Evolutionary conservation across 345 rosid species (phyloP).

Genomic region (Hibiscus tridactylites): DNA sequence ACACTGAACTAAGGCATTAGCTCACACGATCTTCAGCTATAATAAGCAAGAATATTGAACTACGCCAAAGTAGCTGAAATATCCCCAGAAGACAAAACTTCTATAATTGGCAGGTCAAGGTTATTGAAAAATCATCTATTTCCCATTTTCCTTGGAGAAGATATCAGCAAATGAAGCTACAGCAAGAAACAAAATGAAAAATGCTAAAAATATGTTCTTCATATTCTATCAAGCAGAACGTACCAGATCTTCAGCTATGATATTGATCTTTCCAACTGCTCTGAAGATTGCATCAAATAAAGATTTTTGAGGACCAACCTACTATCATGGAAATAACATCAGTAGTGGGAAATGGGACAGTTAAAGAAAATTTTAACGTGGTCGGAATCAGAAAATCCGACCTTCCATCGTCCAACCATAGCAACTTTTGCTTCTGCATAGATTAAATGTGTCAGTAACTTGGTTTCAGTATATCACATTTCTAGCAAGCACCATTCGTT

Average conservation of each 20-base stretch:
- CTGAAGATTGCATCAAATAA: slow-evolving; percentile 67
- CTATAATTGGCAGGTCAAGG: background rate
- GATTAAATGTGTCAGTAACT: slow-evolving; percentile 7
- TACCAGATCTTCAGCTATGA: slow-evolving; percentile 96
- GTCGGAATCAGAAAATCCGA: slow-evolving; percentile 15
- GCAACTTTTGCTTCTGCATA: slow-evolving; percentile 83
- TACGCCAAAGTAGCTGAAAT: background rate
- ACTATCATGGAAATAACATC: slow-evolving; percentile 35
- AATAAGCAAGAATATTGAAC: background rate
- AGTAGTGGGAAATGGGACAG: slow-evolving; percentile 16
- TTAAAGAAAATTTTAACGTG: slow-evolving; percentile 11
- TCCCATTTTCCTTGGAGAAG: background rate
- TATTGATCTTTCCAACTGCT: slow-evolving; percentile 62
- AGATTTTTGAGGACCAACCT: slow-evolving; percentile 95
- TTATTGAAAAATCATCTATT: background rate
- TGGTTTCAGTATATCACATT: background rate
- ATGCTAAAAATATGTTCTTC: background rate
- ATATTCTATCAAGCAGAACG: slow-evolving; percentile 20
- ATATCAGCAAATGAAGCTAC: background rate
- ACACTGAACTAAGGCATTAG: background rate
- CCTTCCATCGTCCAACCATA: slow-evolving; percentile 84
- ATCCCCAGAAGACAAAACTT: background rate
- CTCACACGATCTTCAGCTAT: background rate
- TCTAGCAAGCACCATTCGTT: slow-evolving; percentile 1
- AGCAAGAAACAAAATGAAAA: background rate